Evolutionary conservation across 164 flowering plant genomes (phyloP), one percentile per base, ranked within the genome.

Genomic region (Aristolochia californica): DNA sequence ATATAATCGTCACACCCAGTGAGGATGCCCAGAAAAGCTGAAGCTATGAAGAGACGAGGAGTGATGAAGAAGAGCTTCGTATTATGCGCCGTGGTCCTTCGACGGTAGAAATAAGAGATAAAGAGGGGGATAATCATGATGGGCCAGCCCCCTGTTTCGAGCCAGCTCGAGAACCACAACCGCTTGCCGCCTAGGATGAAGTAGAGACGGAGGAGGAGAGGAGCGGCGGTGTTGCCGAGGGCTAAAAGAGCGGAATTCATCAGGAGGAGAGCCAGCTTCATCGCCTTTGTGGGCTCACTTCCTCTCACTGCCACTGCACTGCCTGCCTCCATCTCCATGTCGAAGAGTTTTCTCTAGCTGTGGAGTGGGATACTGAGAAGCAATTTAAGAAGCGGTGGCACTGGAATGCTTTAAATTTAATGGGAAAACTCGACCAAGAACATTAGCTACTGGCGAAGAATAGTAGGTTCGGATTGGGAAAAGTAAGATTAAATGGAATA

Each of bases 1-100:
- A 70, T 16, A 51, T 44, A 70, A 40, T 58, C 57, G 14, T 61
- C 62, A 2, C 61, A 8, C 1, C 73, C 73, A 15, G 48, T 50
- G 4, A 70, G 34, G 18, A 57, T 1, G 9, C 95, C 90, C 22
- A 79, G 55, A 21, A 58, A 49, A 2, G 69, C 74, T 5, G 63
- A 55, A 4, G 53, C 52, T 0, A 43, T 12, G 43, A 57, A 56
- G 34, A 65, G 71, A 18, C 12, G 20, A 12, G 56, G 62, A 0
- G 55, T 50, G 26, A 65, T 48, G 40, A 48, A 50, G 26, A 66
- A 45, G 40, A 20, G 24, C 50, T 49, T 60, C 12, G 45, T 5
- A 13, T 43, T 25, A 3, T 17, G 20, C 5, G 17, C 13, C 3
- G 43, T 20, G 17, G 60, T 52, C 10, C 51, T 49, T 10, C 64